These are phyloP conservation scores for Smittium mucronatum DNA, from an alignment of 371 early-diverging fungal genomes.

Conservation along the genomic window DNA sequence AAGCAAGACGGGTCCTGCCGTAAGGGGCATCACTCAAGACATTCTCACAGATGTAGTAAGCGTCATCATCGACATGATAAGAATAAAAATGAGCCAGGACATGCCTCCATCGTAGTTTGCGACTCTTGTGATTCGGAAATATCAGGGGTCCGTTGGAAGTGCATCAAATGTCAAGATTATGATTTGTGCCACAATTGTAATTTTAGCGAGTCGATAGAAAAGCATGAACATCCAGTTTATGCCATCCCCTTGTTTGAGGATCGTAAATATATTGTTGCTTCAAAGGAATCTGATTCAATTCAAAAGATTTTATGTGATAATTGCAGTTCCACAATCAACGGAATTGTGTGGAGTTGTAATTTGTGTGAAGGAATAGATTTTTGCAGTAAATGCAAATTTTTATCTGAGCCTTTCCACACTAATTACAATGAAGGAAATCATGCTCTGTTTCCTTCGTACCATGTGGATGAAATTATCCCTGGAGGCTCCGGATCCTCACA, in stretches of 20 bases:
- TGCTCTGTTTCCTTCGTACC: slow-evolving; percentile 1
- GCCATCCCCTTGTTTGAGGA: neutral
- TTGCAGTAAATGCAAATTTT: slow-evolving; percentile 16
- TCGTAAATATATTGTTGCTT: neutral
- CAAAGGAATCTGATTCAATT: neutral
- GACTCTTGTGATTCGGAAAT: slow-evolving; percentile 32
- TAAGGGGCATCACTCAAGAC: neutral
- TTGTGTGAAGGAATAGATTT: slow-evolving; percentile 22
- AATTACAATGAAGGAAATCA: neutral
- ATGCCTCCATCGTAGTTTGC: slow-evolving; percentile 14
- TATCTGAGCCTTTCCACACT: slow-evolving; percentile 1
- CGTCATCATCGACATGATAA: neutral
- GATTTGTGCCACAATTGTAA: slow-evolving; percentile 84
- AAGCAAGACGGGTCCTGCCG: neutral
- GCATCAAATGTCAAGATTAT: slow-evolving; percentile 77
- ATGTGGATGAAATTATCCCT: neutral
- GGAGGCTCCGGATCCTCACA: neutral
- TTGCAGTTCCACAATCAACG: slow-evolving; percentile 14
- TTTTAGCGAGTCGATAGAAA: slow-evolving; percentile 14
- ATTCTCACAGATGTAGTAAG: neutral
- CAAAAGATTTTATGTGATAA: slow-evolving; percentile 18
- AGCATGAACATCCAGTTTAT: slow-evolving; percentile 6
- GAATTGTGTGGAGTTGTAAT: slow-evolving; percentile 17
- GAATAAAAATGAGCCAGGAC: neutral
- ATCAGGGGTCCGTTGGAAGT: slow-evolving; percentile 77